Evolutionary conservation across 805 yeast genomes (phyloP), one percentile per base, ranked within the genome.

Genomic region (Dipodascopsis uninucleata): DNA sequence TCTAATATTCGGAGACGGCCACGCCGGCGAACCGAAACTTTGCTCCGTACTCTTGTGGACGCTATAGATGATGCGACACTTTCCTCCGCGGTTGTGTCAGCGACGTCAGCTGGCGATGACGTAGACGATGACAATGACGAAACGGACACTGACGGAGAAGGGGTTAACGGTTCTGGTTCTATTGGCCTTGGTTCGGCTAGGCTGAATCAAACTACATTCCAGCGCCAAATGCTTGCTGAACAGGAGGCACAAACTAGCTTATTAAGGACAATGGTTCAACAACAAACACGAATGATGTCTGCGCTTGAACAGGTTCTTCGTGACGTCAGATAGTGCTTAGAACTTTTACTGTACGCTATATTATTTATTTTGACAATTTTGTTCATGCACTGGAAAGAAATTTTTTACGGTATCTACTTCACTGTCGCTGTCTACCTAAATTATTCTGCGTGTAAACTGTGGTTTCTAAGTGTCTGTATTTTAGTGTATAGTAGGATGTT

Each of bases 221-320:
- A 45, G 39, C 23, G 51, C 20, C 47, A 45, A 35, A 45, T 49
- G 47, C 22, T 49, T 31, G 26, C 28, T 9, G 50, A 41, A 31
- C 53, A 49, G 39, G 43, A 36, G 5, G 43, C 45, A 22, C 53
- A 49, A 31, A 49, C 53, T n/a, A 33, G 28, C 5, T 17, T 49
- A 25, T 21, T 49, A 25, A 35, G 51, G 28, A 41, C 50, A 21
- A 9, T 49, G 14, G 43, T 45, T 17, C 45, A 45, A 24, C 43
- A 46, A 29, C 53, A 49, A 37, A 38, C 33, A 20, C 36, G 49
- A 21, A 45, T 49, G 50, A 33, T 49, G 51, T 23, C 41, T 10
- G 45, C 41, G 9, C 25, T 49, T 18, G 53, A 49, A 36, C 50
- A 49, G 39, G 41, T 47, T 12, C 28, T 49, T 31, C 18, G 45